Evolutionary conservation across 345 rosid species (phyloP).

Genomic region (Linum trigynum): DNA sequence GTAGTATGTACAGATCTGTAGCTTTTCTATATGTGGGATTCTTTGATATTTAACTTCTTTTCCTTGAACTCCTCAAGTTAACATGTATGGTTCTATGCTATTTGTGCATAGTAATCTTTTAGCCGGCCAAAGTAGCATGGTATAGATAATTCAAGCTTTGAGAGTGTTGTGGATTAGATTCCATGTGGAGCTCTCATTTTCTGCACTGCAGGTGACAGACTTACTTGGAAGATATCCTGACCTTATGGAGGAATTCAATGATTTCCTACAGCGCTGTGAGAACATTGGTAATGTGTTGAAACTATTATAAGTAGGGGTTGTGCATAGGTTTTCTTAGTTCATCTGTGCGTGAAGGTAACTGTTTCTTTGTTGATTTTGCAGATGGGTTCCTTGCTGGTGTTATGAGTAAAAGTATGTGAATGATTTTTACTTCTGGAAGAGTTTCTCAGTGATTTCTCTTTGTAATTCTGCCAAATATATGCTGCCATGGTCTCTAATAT

Average conservation of each 20-base stretch:
- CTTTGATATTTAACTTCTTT: not conserved
- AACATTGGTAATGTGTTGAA: conserved; percentile 51
- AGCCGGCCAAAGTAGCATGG: not conserved
- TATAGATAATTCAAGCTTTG: not conserved
- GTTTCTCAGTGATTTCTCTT: conserved; percentile 2
- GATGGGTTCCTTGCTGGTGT: conserved; percentile 93
- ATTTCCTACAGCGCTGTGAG: conserved; percentile 80
- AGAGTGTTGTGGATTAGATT: not conserved
- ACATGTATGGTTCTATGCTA: not conserved
- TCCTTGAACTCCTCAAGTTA: conserved; percentile 5
- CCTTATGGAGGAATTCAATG: conserved; percentile 90
- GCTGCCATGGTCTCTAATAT: conserved; percentile 9
- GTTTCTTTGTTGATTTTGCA: conserved; percentile 32
- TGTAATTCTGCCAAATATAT: not conserved
- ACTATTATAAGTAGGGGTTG: conserved; percentile 12
- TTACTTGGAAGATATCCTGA: conserved; percentile 86
- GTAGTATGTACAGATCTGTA: too few relatives aligned
- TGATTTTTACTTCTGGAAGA: conserved; percentile 5
- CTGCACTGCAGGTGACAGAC: conserved; percentile 58
- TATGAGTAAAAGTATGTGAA: conserved; percentile 80
- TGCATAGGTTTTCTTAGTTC: conserved; percentile 8
- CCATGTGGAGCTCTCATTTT: not conserved
- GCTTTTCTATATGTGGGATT: too few relatives aligned
- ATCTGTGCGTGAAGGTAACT: conserved; percentile 3
- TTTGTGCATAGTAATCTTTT: conserved; percentile 1